Percentiles rank a stretch among this genome's conserved stretches.
phyloP scores from a whole-genome alignment of 495 filamentous ascomycete genomes.

The Trichocladium uniseriatum region DNA sequence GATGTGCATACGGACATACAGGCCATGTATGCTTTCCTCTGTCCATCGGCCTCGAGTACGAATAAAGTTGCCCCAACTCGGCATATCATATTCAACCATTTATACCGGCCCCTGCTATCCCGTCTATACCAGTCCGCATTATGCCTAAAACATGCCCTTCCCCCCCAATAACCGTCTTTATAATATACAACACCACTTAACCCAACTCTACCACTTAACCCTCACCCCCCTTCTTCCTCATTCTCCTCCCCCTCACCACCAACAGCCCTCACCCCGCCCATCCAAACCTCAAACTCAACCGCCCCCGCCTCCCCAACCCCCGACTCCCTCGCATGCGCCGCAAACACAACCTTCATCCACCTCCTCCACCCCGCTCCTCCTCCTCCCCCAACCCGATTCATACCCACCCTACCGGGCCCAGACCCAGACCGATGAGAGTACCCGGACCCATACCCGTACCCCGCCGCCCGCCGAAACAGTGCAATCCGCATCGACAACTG shows the following conservation, averaged over 20 bases:
- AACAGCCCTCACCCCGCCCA: constrained; percentile 41
- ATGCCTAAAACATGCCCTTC: not conserved
- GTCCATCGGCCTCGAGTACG: too few relatives aligned
- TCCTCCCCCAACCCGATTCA: too few relatives aligned
- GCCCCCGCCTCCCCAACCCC: constrained; percentile 34
- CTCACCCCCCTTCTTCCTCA: constrained; percentile 5
- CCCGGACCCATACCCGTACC: constrained; percentile 23
- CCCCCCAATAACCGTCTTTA: not conserved
- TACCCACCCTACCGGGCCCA: too few relatives aligned
- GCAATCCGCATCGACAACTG: constrained; percentile 76
- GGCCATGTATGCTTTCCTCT: too few relatives aligned
- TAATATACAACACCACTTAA: not conserved
- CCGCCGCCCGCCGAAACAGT: constrained; percentile 53
- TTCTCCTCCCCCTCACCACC: constrained; percentile 10
- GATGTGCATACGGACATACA: too few relatives aligned
- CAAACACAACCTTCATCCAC: constrained; percentile 75
- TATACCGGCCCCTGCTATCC: too few relatives aligned
- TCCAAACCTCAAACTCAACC: constrained; percentile 49
- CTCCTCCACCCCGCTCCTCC: constrained; percentile 52
- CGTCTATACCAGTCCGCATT: too few relatives aligned
- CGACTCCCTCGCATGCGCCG: constrained; percentile 50
- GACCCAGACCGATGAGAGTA: constrained; percentile 19
- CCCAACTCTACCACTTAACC: too few relatives aligned
- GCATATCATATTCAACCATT: not conserved
- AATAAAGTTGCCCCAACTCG: too few relatives aligned